Base-by-base conservation (phyloP, 176 grass and related monocot species). In the Carex cristatella region DNA sequence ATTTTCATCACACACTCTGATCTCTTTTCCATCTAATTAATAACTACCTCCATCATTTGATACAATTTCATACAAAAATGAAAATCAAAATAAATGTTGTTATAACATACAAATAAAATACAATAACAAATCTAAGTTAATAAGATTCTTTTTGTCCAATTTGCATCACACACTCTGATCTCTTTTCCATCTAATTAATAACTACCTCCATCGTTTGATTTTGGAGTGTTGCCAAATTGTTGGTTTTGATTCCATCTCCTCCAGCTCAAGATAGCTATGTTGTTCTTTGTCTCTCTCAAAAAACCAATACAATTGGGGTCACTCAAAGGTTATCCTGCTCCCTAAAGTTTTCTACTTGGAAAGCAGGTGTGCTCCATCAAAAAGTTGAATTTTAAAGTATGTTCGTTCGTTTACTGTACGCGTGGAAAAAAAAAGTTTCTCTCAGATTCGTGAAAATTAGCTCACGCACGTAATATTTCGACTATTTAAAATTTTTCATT, bases 261-360 rank as follows among this genome's bases (percentile, higher is more conserved):
- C 70, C 70, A 74, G 70, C 70, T 74, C 19, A 30, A 74, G 70
- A 74, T 28, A 74, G 70, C 44, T 44, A 74, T 74, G 44, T 19
- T 74, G 70, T 44, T 74, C 44, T 73, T 73, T 73, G 69, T 73
- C 69, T 73, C 18, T 73, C 23, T 49, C 42, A 4, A 23, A 11
- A 3, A 9, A 23, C 7, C 1, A 48, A 1, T 7, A 48, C 44
- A 48, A 48, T 7, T 48, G 44, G 69, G 15, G 10, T 7, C 65
- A 1, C 31, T 67, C 31, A 67, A 31, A 37, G 65, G 4, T 65
- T 65, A 65, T 9, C 63, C 28, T 65, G 30, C 28, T 65, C 63
- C 10, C 0, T 9, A 10, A 32, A 65, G 1, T 13, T 74, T 74
- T 53, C 70, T 19, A 49, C 53, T 74, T 74, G 19, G 44, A 51